Conservation (phyloP, 805 yeast species). For the Candida oleophila region DNA sequence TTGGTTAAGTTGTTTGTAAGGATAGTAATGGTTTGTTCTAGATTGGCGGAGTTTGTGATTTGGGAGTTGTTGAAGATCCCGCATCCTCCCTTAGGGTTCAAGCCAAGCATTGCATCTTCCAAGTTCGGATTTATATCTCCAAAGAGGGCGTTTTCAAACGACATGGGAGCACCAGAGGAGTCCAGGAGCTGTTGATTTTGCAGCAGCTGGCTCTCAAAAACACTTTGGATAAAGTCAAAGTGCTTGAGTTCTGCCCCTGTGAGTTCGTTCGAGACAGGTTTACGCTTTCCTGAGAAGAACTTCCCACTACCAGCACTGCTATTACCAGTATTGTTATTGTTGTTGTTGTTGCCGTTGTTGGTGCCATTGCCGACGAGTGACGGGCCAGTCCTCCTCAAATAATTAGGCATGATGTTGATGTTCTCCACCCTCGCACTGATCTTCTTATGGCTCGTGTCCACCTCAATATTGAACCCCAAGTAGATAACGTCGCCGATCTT, state of each 20-base stretch:
- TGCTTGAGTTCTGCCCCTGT: conserved; percentile 7
- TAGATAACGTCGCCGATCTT: conserved; percentile 86
- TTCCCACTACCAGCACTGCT: not conserved
- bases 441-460: conserved; percentile 70
- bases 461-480: conserved; percentile 85
- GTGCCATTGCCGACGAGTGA: conserved; percentile 16
- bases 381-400: conserved; percentile 7
- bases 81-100: conserved; percentile 45
- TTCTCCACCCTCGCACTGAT: conserved; percentile 82
- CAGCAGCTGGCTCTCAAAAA: conserved; percentile 13
- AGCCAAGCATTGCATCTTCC: conserved; percentile 51
- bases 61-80: conserved; percentile 62
- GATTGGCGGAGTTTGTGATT: conserved; percentile 53
- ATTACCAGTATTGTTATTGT: conserved; percentile 8
- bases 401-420: conserved; percentile 53
- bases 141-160: conserved; percentile 61
- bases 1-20: conserved; percentile 55
- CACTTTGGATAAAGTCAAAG: conserved; percentile 20
- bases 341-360: conserved; percentile 27
- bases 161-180: not conserved
- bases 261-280: conserved; percentile 24
- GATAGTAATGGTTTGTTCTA: conserved; percentile 55
- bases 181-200: conserved; percentile 5
- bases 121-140: conserved; percentile 53
- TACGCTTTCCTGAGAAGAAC: not conserved